Evolutionary conservation across 2,329 filamentous ascomycete genomes (phyloP), one percentile per base, ranked within the genome.

Genomic region (Chrysoporthe puriensis): DNA sequence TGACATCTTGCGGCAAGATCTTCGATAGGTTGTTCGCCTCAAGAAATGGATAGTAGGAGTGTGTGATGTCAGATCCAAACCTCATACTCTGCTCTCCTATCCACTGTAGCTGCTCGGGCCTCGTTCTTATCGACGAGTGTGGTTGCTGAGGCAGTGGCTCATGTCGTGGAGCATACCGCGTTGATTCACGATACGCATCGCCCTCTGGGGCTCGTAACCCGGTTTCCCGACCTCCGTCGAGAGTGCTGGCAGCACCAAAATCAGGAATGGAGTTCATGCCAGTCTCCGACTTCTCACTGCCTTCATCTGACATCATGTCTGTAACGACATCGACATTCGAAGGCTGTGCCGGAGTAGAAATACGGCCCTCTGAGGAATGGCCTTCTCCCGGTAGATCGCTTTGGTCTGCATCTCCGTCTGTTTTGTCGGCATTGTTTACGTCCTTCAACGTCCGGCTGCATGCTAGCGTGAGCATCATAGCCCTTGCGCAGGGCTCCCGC

Each of bases 1-100:
- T 80, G 68, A 83, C 77, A 71, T 85, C 83, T 70, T 83, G 81
- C 0, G 79, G 77, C 61, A 80, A 78, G 60, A 82, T 77, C 63
- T 77, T 77, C 48, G 69, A 58, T 46, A 80, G 72, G 66, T 79
- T 80, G 69, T 76, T 76, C 58, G 83, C 73, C 34, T 74, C 75
- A 9, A 82, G 72, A 62, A 82, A 82, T 1, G 82, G 80, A 69
- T 80, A 82, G 66, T 81, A 79, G 0, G 77, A 79, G 72, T 83
- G 83, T 0, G 78, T 79, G 36, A 83, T 73, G 43, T 79, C 76
- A 6, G 77, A 72, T 57, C 73, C 76, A 32, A 74, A 66, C 3
- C 70, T 66, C 5, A 73, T 70, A 43, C 72, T 74, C 42, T 76
- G 74, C 14, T 77, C 75, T 26, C 71, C 73, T 3, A 71, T 67